These are phyloP conservation scores for Xylaria acuta DNA, from an alignment of 495 filamentous ascomycete genomes.

Conservation along the genomic window DNA sequence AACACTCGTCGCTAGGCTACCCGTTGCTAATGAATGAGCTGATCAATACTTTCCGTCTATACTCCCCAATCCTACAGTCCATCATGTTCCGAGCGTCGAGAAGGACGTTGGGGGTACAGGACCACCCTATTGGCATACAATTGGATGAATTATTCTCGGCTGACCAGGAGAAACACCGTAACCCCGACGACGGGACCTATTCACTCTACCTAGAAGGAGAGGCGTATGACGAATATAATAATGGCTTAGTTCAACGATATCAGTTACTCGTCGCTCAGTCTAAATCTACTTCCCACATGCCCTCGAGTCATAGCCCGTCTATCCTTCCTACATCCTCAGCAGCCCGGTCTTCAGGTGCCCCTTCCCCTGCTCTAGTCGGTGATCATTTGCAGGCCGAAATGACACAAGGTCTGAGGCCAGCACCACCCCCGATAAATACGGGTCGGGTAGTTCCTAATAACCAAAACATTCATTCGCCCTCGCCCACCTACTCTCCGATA, in stretches of 20 bases:
- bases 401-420: not conserved
- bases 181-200: conserved; percentile 25
- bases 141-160: conserved; percentile 48
- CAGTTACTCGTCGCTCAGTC: conserved; percentile 9
- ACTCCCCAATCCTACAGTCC: conserved; percentile 61
- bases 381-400: conserved; percentile 3
- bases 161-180: conserved; percentile 41
- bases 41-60: conserved; percentile 51
- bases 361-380: not conserved
- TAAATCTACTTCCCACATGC: not conserved
- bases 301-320: conserved; percentile 12
- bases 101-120: conserved; percentile 39
- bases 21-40: conserved; percentile 70
- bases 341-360: not conserved
- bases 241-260: conserved; percentile 24
- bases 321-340: conserved; percentile 1
- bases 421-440: not conserved
- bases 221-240: conserved; percentile 30
- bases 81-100: conserved; percentile 66
- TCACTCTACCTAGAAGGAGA: not conserved
- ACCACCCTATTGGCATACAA: conserved; percentile 32
- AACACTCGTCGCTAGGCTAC: conserved; percentile 41
- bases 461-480: conserved; percentile 18
- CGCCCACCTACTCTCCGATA: conserved; percentile 15
- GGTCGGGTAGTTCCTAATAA: conserved; percentile 13